Evolutionary conservation across 75 land plant genomes (phyloP).

Genomic region (Picea sitchensis): DNA sequence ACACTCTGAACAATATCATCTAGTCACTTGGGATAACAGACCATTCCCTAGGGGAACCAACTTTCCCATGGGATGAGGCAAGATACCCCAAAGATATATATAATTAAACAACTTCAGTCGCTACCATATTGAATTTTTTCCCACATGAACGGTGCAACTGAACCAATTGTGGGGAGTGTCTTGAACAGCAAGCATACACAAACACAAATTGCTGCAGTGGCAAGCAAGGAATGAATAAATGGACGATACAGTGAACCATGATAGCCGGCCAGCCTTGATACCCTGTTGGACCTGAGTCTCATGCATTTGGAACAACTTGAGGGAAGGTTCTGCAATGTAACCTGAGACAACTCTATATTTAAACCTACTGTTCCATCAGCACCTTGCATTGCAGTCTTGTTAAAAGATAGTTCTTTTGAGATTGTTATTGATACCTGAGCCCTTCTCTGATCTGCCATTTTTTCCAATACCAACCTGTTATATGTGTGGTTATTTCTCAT

Average conservation of each 20-base stretch:
- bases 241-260: slow-evolving; percentile 24
- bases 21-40: not conserved
- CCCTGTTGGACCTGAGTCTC: not conserved
- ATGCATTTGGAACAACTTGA: slow-evolving; percentile 3
- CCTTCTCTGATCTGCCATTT: not conserved
- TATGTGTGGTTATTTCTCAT: slow-evolving; percentile 13
- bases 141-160: slow-evolving; percentile 9
- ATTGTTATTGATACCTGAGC: slow-evolving; percentile 6
- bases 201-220: slow-evolving; percentile 42
- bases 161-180: not conserved
- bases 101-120: not conserved
- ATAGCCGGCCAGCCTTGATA: not conserved
- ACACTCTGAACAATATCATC: not conserved
- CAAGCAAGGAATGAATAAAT: slow-evolving; percentile 30
- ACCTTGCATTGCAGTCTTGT: slow-evolving; percentile 2
- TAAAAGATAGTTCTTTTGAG: not conserved
- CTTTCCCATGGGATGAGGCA: not conserved
- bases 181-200: slow-evolving; percentile 37
- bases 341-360: not conserved
- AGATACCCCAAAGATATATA: not conserved
- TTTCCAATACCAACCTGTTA: slow-evolving; percentile 4
- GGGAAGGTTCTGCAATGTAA: not conserved
- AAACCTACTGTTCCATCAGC: slow-evolving; percentile 3
- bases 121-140: not conserved
- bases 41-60: not conserved